phyloP scores from a whole-genome alignment of 1,284 basidiomycete genomes.

The Cerrena zonata region DNA sequence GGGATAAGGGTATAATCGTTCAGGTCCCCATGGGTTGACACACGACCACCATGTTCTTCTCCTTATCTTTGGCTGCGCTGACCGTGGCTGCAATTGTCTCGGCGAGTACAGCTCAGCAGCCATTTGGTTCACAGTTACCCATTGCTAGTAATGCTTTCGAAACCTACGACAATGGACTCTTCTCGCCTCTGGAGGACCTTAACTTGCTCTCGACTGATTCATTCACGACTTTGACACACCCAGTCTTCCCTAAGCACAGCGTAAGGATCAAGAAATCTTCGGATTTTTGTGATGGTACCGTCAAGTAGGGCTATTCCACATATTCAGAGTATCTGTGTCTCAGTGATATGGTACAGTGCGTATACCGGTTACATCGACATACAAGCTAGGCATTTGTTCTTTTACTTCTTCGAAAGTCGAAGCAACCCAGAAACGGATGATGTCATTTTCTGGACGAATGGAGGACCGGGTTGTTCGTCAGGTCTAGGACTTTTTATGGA shows the following conservation, averaged over 20 bases:
- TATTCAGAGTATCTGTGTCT: too few relatives aligned
- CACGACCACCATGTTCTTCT: not conserved
- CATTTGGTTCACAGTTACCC: not conserved
- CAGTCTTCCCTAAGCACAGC: constrained; percentile 46
- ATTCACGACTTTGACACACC: constrained; percentile 48
- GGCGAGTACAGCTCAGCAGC: not conserved
- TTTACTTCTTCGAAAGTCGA: constrained; percentile 74
- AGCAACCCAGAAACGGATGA: constrained; percentile 60
- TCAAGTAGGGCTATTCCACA: too few relatives aligned
- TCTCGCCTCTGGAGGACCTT: constrained; percentile 40
- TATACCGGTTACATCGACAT: constrained; percentile 19
- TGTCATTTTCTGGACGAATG: constrained; percentile 63
- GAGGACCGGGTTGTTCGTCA: constrained; percentile 49
- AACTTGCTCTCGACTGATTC: constrained; percentile 34
- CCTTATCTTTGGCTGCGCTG: not conserved
- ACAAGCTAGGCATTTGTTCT: constrained; percentile 56
- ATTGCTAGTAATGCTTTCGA: not conserved
- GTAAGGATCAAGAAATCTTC: constrained; percentile 43
- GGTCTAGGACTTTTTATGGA: constrained; percentile 59
- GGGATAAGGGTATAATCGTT: too few relatives aligned
- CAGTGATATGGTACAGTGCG: too few relatives aligned
- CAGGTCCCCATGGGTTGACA: too few relatives aligned
- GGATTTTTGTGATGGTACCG: constrained; percentile 23
- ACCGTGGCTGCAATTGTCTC: not conserved
- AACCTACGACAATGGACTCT: constrained; percentile 34